Evolutionary conservation across 345 rosid genomes (phyloP), one percentile per base, ranked within the genome.

Genomic region (Bruguiera parviflora): DNA sequence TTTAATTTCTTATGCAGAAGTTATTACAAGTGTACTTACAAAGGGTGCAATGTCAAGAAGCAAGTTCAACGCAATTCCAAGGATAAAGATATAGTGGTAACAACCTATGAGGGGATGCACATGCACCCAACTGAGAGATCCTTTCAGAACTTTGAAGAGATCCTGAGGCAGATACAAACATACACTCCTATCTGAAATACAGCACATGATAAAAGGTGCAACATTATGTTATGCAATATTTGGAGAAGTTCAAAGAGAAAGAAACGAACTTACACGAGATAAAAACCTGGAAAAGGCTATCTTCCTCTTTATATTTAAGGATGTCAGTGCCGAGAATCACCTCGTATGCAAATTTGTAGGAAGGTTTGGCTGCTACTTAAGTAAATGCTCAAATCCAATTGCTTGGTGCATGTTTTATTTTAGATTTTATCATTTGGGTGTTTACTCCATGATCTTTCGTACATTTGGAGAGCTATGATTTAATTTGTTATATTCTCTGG

Each of bases 21-120:
- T 65, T 81, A 84, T 65, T 81, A 84, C 73, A 81, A 68, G 75
- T 84, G 87, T 53, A 81, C 87, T 0, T 52, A 69, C 15, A 81
- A 67, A 56, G 84, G 79, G 29, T 84, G 87, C 79, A 76, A 69
- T 52, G 87, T 84, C 19, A 84, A 81, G 80, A 84, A 84, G 77
- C 87, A 84, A 79, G 76, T 84, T 32, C 87, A 84, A 37, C 81
- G 84, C 25, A 66, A 55, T 67, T 76, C 87, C 33, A 64, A 63
- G 20, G 84, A 81, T 52, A 78, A 84, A 64, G 81, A 46, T 68
- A 71, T 80, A 56, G 84, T 84, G 58, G 79, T 78, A 64, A 84
- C 87, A 15, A 84, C 87, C 15, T 84, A 84, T 37, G 87, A 84
- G 76, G 87, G 84, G 10, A 79, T n/a, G 8, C 87, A 84, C 57